Evolutionary conservation across 306 rosid genomes (phyloP).

Genomic region (Fragaria ananassa): DNA sequence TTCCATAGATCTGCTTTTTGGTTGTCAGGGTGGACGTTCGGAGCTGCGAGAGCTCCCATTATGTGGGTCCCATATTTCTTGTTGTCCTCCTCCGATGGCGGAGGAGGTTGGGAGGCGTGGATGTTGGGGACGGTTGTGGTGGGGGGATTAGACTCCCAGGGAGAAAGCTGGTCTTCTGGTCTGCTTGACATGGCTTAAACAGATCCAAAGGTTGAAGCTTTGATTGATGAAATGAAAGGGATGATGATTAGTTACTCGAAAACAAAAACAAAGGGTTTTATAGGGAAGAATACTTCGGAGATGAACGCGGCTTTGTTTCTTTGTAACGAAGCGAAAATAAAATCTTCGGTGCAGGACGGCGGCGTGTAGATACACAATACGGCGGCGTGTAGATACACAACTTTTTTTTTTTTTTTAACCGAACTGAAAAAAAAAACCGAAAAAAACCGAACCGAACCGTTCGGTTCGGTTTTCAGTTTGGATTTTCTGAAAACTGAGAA

Average conservation of each 20-base stretch:
- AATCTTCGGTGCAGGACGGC: too few species aligned
- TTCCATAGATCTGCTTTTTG: slow-evolving; percentile 41
- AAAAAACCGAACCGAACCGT: too few species aligned
- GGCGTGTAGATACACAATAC: too few species aligned
- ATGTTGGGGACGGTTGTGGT: slow-evolving; percentile 8
- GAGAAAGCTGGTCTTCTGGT: slow-evolving; percentile 11
- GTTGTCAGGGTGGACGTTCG: slow-evolving; percentile 42
- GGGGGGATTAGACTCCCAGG: slow-evolving; percentile 8
- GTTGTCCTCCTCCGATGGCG: slow-evolving; percentile 30
- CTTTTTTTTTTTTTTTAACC: too few species aligned
- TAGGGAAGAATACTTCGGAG: neutral
- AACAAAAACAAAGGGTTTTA: neutral
- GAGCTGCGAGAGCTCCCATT: slow-evolving; percentile 45
- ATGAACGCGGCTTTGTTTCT: slow-evolving; percentile 8
- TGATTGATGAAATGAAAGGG: neutral
- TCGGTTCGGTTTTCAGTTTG: too few species aligned
- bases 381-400: too few species aligned
- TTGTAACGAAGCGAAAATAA: neutral
- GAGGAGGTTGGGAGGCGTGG: neutral
- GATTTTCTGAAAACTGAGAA: too few species aligned
- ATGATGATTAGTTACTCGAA: neutral
- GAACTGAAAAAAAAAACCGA: too few species aligned
- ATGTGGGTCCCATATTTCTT: slow-evolving; percentile 56
- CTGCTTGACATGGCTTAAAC: slow-evolving; percentile 23
- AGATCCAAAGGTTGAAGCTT: neutral